Conservation (phyloP, 1,284 basidiomycete genomes). For the Pascua sp. region DNA sequence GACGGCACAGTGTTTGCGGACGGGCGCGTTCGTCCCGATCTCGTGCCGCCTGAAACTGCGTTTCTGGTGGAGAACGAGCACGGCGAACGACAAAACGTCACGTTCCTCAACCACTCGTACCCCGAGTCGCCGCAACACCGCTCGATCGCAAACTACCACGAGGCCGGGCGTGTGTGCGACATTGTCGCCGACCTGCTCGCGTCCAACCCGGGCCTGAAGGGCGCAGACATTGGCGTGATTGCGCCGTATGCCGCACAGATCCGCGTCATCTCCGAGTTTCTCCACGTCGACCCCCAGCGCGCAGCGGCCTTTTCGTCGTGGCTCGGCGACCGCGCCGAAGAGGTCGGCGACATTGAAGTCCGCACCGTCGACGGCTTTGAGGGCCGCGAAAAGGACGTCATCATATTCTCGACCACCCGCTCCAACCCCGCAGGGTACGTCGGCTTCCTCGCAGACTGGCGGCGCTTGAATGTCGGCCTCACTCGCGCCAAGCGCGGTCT, state of each 20-base stretch:
- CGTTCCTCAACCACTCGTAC: slow-evolving; percentile 73
- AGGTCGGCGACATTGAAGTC: slow-evolving; percentile 67
- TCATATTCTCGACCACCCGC: slow-evolving; percentile 85
- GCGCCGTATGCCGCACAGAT: slow-evolving; percentile 83
- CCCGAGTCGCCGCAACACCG: slow-evolving; percentile 63
- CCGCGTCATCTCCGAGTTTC: slow-evolving; percentile 61
- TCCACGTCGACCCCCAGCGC: slow-evolving; percentile 47
- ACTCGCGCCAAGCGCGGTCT: slow-evolving; percentile 79
- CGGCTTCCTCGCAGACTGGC: slow-evolving; percentile 83
- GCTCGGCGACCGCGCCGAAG: slow-evolving; percentile 64
- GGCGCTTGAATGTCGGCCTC: slow-evolving; percentile 81
- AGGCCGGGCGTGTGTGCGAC: slow-evolving; percentile 71
- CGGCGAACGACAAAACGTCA: slow-evolving; percentile 50
- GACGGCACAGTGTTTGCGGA: slow-evolving; percentile 65
- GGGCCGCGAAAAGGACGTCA: slow-evolving; percentile 85
- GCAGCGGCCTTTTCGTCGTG: slow-evolving; percentile 56
- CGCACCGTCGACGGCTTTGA: slow-evolving; percentile 92
- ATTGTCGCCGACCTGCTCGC: slow-evolving; percentile 72
- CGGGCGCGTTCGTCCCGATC: slow-evolving; percentile 57
- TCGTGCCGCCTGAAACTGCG: slow-evolving; percentile 61
- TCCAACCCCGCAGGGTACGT: slow-evolving; percentile 70
- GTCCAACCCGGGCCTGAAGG: slow-evolving; percentile 65
- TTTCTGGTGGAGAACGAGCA: slow-evolving; percentile 25
- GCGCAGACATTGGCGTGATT: slow-evolving; percentile 77
- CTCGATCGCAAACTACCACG: slow-evolving; percentile 68